These are phyloP conservation scores for Talaromyces funiculosus DNA, from an alignment of 2,329 filamentous ascomycete species.

Conservation along the genomic window DNA sequence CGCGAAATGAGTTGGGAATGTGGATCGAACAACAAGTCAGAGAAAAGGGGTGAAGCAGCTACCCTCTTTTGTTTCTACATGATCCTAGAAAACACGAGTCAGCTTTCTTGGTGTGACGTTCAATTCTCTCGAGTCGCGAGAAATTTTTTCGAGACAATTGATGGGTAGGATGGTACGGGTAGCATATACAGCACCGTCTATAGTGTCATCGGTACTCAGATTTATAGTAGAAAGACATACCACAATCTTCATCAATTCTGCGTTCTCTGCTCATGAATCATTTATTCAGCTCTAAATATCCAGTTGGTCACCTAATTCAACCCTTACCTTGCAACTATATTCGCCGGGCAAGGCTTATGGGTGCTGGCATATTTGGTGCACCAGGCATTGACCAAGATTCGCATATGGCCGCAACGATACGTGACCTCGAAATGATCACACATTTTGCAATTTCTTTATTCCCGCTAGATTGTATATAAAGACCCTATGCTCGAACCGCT, in stretches of 20 bases:
- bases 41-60: not conserved
- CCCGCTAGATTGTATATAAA: not conserved
- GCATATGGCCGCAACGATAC: conserved; percentile 10
- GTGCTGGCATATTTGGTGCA: conserved; percentile 8
- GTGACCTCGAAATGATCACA: conserved; percentile 13
- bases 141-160: not conserved
- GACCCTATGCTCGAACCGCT: not conserved
- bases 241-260: conserved; percentile 10
- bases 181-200: not conserved
- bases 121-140: not conserved
- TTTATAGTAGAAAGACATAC: not conserved
- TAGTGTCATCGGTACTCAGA: not conserved
- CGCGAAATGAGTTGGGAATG: not conserved
- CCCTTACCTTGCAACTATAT: conserved; percentile 4
- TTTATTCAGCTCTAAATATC: not conserved
- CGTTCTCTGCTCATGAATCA: conserved; percentile 1
- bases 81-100: not conserved
- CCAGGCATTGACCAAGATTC: conserved; percentile 9
- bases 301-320: not conserved
- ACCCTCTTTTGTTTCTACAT: not conserved
- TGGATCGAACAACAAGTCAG: not conserved
- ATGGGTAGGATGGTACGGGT: not conserved
- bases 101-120: not conserved
- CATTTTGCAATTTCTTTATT: conserved; percentile 1
- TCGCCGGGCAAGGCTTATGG: conserved; percentile 5